These are phyloP conservation scores for Acarospora socialis DNA, from an alignment of 2,329 filamentous ascomycete species.

Conservation along the genomic window DNA sequence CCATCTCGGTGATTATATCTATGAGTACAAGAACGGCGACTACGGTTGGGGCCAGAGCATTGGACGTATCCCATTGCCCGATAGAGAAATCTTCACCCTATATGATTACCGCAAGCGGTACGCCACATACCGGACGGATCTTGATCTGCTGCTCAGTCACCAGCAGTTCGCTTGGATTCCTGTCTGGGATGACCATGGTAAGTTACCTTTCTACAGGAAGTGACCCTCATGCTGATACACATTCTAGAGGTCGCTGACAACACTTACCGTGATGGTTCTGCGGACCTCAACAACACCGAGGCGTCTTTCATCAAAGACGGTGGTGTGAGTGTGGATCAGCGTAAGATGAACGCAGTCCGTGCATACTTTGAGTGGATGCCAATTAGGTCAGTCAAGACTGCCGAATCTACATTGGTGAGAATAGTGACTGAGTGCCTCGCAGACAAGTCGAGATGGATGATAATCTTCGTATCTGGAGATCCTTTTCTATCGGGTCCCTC, in stretches of 20 bases:
- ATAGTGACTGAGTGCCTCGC: neutral
- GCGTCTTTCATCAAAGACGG: conserved; percentile 47
- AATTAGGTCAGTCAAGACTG: conserved; percentile 14
- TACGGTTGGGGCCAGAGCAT: conserved; percentile 40
- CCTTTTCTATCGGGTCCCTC: conserved; percentile 50
- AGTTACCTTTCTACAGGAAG: no score
- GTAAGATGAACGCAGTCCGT: conserved; percentile 59
- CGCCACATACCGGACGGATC: conserved; percentile 47
- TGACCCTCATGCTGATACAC: neutral
- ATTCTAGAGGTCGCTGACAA: conserved; percentile 21
- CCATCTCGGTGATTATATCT: conserved; percentile 51
- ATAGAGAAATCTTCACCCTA: conserved; percentile 27
- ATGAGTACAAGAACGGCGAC: conserved; percentile 40
- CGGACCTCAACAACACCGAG: conserved; percentile 50
- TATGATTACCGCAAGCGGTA: conserved; percentile 46
- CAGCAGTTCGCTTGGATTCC: conserved; percentile 47
- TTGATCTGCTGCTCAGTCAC: conserved; percentile 43
- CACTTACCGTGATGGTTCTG: conserved; percentile 47
- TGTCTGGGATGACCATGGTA: conserved; percentile 50
- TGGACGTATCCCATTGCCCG: conserved; percentile 39
- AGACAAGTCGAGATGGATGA: conserved; percentile 53
- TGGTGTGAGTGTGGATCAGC: conserved; percentile 52
- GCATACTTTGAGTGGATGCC: conserved; percentile 41
- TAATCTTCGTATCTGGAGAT: conserved; percentile 53
- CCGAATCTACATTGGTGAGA: no score